A percentile compares a stretch with the other conserved stretches of the same genome.
phyloP scores from a whole-genome alignment of 495 filamentous ascomycete genomes.

The Podospora australis region DNA sequence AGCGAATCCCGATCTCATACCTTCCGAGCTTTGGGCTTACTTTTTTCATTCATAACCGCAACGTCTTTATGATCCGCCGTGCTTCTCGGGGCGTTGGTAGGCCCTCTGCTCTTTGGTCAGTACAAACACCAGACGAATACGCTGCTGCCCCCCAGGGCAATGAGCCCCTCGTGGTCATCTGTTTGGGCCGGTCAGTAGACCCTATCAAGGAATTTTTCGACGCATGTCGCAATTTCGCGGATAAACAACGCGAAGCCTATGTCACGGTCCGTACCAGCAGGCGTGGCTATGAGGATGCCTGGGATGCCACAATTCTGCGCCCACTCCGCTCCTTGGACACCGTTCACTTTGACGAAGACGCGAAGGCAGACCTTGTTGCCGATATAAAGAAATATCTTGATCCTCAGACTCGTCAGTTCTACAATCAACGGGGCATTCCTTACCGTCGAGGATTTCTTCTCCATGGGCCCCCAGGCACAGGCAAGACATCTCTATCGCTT shows the following conservation, averaged over 20 bases:
- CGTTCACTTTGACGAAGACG: constrained; percentile 42
- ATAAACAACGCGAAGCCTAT: constrained; percentile 39
- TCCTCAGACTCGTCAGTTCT: constrained; percentile 61
- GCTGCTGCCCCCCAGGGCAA: constrained; percentile 34
- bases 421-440: constrained; percentile 59
- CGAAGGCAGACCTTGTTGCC: constrained; percentile 60
- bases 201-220: constrained; percentile 40
- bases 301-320: constrained; percentile 39
- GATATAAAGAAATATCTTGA: constrained; percentile 81
- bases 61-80: constrained; percentile 37
- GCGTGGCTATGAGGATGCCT: constrained; percentile 26
- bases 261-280: constrained; percentile 34
- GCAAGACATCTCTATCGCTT: constrained; percentile 57
- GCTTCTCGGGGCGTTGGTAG: constrained; percentile 22
- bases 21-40: constrained; percentile 40
- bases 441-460: constrained; percentile 60
- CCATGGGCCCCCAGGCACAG: constrained; percentile 60
- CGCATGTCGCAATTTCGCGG: constrained; percentile 38
- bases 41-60: constrained; percentile 36
- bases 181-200: constrained; percentile 39
- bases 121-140: constrained; percentile 31
- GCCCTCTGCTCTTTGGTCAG: constrained; percentile 8
- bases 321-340: constrained; percentile 41
- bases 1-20: constrained; percentile 38
- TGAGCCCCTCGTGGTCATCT: constrained; percentile 41